Conservation (phyloP, 176 grass and related monocot species). For the Aegilops umbellulata region DNA sequence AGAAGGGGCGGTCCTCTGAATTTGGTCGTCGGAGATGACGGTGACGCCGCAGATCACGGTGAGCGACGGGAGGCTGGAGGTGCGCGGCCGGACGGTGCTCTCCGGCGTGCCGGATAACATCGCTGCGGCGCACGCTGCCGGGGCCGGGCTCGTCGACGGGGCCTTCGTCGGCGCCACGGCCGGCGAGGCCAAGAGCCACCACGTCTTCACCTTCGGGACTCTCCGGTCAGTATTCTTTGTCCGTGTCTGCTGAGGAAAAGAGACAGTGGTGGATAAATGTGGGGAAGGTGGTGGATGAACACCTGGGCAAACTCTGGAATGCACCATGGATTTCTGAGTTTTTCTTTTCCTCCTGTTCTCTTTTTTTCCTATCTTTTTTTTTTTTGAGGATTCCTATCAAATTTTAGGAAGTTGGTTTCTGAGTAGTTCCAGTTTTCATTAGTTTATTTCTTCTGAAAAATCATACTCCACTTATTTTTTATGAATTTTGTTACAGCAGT, state of each 20-base stretch:
- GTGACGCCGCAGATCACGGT: slow-evolving; percentile 63
- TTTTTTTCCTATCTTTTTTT: too few species aligned
- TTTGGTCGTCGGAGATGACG: slow-evolving; percentile 45
- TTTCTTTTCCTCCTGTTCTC: too few species aligned
- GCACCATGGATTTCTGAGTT: not conserved
- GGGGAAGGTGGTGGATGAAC: not conserved
- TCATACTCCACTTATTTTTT: not conserved
- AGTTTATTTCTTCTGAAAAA: too few species aligned
- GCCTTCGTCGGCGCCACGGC: slow-evolving; percentile 65
- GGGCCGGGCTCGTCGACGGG: slow-evolving; percentile 55
- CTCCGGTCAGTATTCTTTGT: slow-evolving; percentile 44
- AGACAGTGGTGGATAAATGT: not conserved
- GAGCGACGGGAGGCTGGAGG: slow-evolving; percentile 50
- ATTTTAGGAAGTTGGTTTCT: not conserved
- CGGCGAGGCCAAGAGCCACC: slow-evolving; percentile 58
- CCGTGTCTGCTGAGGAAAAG: not conserved
- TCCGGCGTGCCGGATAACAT: slow-evolving; percentile 67
- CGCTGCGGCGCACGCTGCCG: slow-evolving; percentile 31
- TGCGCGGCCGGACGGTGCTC: slow-evolving; percentile 67
- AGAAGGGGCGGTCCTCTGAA: not conserved
- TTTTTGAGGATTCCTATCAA: not conserved
- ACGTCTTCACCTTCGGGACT: slow-evolving; percentile 69
- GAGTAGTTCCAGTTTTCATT: not conserved
- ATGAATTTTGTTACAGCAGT: not conserved
- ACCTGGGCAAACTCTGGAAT: not conserved